Evolutionary conservation across 805 yeast genomes (phyloP), one percentile per base, ranked within the genome.

Genomic region (Jamesozyma spencerorum): DNA sequence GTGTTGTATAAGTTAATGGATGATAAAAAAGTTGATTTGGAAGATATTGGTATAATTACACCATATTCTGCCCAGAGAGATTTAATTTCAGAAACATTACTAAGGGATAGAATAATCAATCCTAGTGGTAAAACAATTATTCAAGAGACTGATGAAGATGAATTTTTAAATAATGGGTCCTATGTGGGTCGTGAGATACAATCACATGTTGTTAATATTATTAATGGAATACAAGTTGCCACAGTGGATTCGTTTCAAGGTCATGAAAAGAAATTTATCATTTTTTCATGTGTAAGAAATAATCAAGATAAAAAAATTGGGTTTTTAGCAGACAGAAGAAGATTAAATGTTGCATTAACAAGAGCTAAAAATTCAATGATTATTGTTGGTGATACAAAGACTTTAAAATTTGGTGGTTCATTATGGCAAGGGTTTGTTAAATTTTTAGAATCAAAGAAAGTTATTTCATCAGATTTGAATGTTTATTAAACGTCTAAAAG

Each of bases 181-280:
- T 32, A 24, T 5, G 30, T 24, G 4, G 41, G 41, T 15, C 31
- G 39, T n/a, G 40, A 28, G 17, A 15, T 36, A 20, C 44, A 32
- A 42, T 41, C 40, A n/a, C 47, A 38, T 24, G 36, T 39, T 26
- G 47, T 60, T 31, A 62, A 63, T 41, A 62, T 62, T 27, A 50
- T 72, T 31, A 65, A 68, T 39, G 72, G 70, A 3, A 55, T 72
- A 14, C 64, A 71, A 62, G 63, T 75, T 48, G 69, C 74, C 13
- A 61, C 85, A 0, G 82, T 86, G n/a, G 96, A 86, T 60, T 92
- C 95, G 1, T 86, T 86, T 65, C 95, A 86, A 62, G 95, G 95
- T 24, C 71, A 94, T 51, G 95, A 85, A 53, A 86, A 85, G 63
- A 87, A 83, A 52, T 80, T 78, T 42, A 80, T 86, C 31, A 71